Evolutionary conservation across 495 filamentous ascomycete genomes (phyloP).

Genomic region (Hypoxylon lienhwacheense): DNA sequence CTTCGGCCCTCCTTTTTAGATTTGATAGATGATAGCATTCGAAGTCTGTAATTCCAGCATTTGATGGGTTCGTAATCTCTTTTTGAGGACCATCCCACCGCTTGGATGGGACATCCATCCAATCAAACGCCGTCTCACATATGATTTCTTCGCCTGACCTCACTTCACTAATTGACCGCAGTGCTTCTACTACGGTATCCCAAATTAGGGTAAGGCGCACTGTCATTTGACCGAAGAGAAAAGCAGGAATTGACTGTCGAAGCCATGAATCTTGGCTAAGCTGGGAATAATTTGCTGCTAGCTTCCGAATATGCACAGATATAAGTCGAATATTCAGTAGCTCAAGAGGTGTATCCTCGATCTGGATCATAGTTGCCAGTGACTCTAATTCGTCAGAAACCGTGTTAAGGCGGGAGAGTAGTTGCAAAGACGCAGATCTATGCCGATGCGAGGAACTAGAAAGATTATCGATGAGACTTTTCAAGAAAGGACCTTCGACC

Average conservation of each 20-base stretch:
- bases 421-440: slow-evolving; percentile 67
- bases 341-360: slow-evolving; percentile 76
- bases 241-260: slow-evolving; percentile 70
- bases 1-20: slow-evolving; percentile 52
- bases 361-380: slow-evolving; percentile 61
- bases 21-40: slow-evolving; percentile 75
- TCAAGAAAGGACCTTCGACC: slow-evolving; percentile 57
- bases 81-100: slow-evolving; percentile 44
- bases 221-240: slow-evolving; percentile 87
- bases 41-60: slow-evolving; percentile 61
- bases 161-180: slow-evolving; percentile 73
- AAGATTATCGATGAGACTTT: slow-evolving; percentile 69
- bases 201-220: slow-evolving; percentile 79
- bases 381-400: slow-evolving; percentile 45
- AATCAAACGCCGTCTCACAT: slow-evolving; percentile 72
- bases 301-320: slow-evolving; percentile 81
- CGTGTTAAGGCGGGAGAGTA: slow-evolving; percentile 57
- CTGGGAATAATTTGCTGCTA: slow-evolving; percentile 63
- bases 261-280: slow-evolving; percentile 63
- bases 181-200: slow-evolving; percentile 74
- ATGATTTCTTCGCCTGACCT: slow-evolving; percentile 72
- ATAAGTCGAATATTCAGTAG: slow-evolving; percentile 73
- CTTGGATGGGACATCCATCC: slow-evolving; percentile 66
- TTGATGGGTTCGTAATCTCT: slow-evolving; percentile 8
- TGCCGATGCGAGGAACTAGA: slow-evolving; percentile 70